These are phyloP conservation scores for Didymella arachidicola DNA, from an alignment of 2,329 filamentous ascomycete genomes.

Conservation along the genomic window DNA sequence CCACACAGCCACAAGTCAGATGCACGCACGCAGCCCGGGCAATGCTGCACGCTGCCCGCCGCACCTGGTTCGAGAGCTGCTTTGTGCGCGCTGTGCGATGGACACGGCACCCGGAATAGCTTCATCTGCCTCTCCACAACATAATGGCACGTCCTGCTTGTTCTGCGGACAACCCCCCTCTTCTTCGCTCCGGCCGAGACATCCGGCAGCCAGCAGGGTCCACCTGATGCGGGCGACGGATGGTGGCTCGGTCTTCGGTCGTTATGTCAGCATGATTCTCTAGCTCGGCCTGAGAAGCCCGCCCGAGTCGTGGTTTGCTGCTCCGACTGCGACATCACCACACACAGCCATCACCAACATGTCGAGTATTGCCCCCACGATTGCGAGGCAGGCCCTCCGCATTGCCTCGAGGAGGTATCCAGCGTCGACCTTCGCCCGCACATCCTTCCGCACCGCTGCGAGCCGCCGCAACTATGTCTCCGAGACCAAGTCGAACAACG, in stretches of 20 bases:
- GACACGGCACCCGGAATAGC: background rate
- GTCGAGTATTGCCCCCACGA: slow-evolving; percentile 65
- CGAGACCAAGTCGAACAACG: slow-evolving; percentile 78
- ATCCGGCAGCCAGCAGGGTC: background rate
- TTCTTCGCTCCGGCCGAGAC: background rate
- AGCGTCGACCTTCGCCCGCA: slow-evolving; percentile 51
- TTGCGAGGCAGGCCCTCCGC: slow-evolving; percentile 77
- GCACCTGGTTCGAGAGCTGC: background rate
- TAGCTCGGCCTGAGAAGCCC: background rate
- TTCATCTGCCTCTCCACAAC: background rate
- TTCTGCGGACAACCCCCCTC: background rate
- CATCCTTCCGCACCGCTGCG: slow-evolving; percentile 51
- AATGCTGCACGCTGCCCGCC: background rate
- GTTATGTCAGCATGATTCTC: background rate
- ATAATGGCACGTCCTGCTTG: background rate
- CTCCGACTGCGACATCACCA: background rate
- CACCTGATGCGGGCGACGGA: background rate
- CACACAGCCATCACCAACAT: slow-evolving; percentile 44
- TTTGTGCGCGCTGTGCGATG: background rate
- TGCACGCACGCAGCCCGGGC: slow-evolving; percentile 1
- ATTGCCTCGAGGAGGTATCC: slow-evolving; percentile 62
- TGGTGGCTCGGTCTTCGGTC: background rate
- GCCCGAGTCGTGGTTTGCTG: background rate
- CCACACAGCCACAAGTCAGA: slow-evolving; percentile 1
- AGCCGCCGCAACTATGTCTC: slow-evolving; percentile 77